phyloP scores from a whole-genome alignment of 805 yeast species.

The Nakazawaea molendinolei region DNA sequence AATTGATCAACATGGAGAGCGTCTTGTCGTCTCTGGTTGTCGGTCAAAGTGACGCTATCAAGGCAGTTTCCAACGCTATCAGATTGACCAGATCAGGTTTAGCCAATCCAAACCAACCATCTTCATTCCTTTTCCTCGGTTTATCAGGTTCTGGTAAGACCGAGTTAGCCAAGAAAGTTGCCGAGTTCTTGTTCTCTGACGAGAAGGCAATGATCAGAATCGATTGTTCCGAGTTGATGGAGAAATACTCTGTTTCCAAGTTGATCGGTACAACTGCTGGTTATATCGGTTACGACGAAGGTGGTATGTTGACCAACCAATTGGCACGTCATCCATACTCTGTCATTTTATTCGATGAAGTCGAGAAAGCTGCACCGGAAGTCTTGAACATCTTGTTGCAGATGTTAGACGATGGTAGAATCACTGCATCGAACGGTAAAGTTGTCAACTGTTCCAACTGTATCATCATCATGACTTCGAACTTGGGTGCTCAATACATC shows the following conservation, averaged over 20 bases:
- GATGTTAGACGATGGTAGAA: constrained; percentile 92
- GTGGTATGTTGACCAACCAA: constrained; percentile 93
- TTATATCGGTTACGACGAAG: constrained; percentile 94
- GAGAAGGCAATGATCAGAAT: constrained; percentile 96
- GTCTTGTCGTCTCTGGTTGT: constrained; percentile 79
- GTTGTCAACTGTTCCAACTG: constrained; percentile 88
- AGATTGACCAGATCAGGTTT: constrained; percentile 91
- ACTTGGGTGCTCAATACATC: constrained; percentile 90
- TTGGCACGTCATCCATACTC: constrained; percentile 89
- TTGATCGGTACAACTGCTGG: constrained; percentile 97
- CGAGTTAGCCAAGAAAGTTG: constrained; percentile 92
- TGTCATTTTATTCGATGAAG: constrained; percentile 94
- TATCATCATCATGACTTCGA: constrained; percentile 93
- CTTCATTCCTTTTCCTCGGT: constrained; percentile 91
- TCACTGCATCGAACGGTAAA: constrained; percentile 91
- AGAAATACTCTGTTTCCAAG: constrained; percentile 93
- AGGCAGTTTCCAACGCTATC: constrained; percentile 92
- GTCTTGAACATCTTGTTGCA: constrained; percentile 89
- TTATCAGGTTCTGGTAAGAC: constrained; percentile 98
- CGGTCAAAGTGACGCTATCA: constrained; percentile 94
- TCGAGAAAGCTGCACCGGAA: constrained; percentile 98
- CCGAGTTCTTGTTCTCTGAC: constrained; percentile 93
- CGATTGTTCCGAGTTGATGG: constrained; percentile 94
- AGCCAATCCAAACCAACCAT: constrained; percentile 94
- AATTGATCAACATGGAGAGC: constrained; percentile 90